Percentiles rank a stretch among this genome's conserved stretches.
These are phyloP conservation scores for Senna siamea DNA, from an alignment of 306 rosid genomes.

Conservation along the genomic window DNA sequence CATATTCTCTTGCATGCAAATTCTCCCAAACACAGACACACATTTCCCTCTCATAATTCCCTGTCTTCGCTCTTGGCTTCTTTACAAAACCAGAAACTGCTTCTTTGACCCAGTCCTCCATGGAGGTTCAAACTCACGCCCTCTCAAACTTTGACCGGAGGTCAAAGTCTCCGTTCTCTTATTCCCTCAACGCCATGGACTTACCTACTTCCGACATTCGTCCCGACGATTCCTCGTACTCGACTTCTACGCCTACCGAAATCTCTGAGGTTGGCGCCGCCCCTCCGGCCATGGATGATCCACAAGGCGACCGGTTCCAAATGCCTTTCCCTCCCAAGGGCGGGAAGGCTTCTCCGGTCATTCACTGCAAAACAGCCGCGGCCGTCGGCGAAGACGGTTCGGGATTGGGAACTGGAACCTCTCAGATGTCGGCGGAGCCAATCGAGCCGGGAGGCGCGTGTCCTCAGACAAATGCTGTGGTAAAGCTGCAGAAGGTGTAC, in stretches of 20 bases:
- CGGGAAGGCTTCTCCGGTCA: constrained; percentile 14
- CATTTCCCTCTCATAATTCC: background rate
- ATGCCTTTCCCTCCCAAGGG: background rate
- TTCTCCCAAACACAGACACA: background rate
- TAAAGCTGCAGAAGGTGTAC: constrained; percentile 68
- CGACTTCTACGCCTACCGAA: background rate
- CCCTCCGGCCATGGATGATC: background rate
- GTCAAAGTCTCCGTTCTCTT: constrained; percentile 42
- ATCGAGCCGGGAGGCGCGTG: background rate
- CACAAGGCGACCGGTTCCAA: too few relatives aligned
- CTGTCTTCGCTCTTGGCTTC: constrained; percentile 1
- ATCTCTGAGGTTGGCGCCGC: background rate
- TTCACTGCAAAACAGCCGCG: constrained; percentile 18
- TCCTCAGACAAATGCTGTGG: constrained; percentile 46
- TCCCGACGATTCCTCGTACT: background rate
- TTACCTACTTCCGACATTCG: constrained; percentile 1
- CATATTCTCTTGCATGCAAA: background rate
- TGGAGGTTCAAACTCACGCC: constrained; percentile 59
- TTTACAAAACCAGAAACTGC: background rate
- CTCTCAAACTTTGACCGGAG: constrained; percentile 40
- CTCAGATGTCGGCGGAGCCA: background rate
- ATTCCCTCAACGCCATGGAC: constrained; percentile 27
- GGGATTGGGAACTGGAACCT: background rate
- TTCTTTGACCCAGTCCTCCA: constrained; percentile 27
- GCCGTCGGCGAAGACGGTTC: background rate